Evolutionary conservation across 2,329 filamentous ascomycete genomes (phyloP).

Genomic region (Beauveria rudraprayagi): DNA sequence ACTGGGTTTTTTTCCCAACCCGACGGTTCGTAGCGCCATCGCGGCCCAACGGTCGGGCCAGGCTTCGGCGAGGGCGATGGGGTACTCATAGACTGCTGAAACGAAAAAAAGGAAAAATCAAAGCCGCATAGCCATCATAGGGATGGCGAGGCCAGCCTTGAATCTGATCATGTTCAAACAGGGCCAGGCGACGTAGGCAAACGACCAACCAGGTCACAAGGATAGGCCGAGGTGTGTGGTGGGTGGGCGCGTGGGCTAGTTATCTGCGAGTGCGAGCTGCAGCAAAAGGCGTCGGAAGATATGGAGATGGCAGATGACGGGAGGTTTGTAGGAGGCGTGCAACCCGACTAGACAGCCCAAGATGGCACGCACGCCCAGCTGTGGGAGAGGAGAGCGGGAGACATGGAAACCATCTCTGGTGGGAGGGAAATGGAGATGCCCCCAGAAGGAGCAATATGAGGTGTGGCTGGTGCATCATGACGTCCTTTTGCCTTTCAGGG

Average conservation of each 20-base stretch:
- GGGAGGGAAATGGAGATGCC: neutral
- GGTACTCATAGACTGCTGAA: neutral
- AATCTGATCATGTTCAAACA: neutral
- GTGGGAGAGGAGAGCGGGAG: neutral
- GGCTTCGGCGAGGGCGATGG: neutral
- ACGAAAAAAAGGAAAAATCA: neutral
- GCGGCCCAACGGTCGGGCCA: neutral
- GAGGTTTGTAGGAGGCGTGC: neutral
- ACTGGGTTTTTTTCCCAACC: neutral
- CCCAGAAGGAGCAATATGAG: neutral
- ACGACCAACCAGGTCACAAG: constrained; percentile 9
- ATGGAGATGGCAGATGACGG: neutral
- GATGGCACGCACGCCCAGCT: neutral
- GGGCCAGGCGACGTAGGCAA: constrained; percentile 2
- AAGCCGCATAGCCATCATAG: neutral
- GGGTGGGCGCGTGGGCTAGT: neutral
- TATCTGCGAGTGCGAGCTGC: constrained; percentile 4
- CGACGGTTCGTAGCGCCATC: neutral
- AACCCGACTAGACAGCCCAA: neutral
- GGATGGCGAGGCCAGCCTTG: neutral
- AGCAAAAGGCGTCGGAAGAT: neutral
- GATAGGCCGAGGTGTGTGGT: neutral
- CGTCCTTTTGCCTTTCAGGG: neutral
- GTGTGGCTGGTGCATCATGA: constrained; percentile 7
- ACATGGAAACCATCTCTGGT: neutral